Conservation (phyloP, 768 basidiomycete genomes). For the Phanerochaete carnosa region DNA sequence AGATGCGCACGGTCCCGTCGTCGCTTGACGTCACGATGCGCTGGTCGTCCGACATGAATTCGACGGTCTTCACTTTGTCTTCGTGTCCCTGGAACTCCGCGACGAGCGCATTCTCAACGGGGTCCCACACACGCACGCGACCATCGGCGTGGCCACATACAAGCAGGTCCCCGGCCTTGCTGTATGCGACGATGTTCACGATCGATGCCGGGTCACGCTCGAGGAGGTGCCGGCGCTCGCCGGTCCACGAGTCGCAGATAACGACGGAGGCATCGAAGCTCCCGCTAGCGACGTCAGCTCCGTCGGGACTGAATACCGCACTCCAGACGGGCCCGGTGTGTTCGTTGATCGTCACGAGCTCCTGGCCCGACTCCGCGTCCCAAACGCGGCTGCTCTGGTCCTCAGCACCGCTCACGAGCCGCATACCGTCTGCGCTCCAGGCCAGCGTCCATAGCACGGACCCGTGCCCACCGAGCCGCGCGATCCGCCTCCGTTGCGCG, state of each 20-base stretch:
- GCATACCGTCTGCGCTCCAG: conserved; percentile 16
- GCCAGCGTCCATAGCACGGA: conserved; percentile 12
- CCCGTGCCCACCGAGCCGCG: conserved; percentile 17
- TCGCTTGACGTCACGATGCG: conserved; percentile 40
- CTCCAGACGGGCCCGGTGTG: conserved; percentile 27
- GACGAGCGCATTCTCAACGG: not conserved
- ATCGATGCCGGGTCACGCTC: conserved; percentile 7
- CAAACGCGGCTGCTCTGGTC: conserved; percentile 20
- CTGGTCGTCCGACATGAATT: conserved; percentile 41
- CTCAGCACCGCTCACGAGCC: conserved; percentile 21
- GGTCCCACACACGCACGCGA: conserved; percentile 17
- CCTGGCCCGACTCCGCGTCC: conserved; percentile 19
- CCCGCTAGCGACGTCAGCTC: conserved; percentile 38
- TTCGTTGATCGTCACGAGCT: conserved; percentile 10
- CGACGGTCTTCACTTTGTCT: conserved; percentile 31
- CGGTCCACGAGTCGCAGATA: conserved; percentile 17
- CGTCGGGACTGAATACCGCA: conserved; percentile 42
- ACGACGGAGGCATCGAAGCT: conserved; percentile 30
- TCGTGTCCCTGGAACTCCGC: conserved; percentile 20
- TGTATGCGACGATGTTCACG: conserved; percentile 13
- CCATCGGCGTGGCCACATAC: conserved; percentile 20
- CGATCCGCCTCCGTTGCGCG: not conserved
- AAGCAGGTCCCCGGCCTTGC: conserved; percentile 16
- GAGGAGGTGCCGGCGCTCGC: conserved; percentile 3
- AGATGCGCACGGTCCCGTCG: conserved; percentile 26